These are phyloP conservation scores for Tolypocladium endophyticum DNA, from an alignment of 2,329 filamentous ascomycete species.

Conservation along the genomic window DNA sequence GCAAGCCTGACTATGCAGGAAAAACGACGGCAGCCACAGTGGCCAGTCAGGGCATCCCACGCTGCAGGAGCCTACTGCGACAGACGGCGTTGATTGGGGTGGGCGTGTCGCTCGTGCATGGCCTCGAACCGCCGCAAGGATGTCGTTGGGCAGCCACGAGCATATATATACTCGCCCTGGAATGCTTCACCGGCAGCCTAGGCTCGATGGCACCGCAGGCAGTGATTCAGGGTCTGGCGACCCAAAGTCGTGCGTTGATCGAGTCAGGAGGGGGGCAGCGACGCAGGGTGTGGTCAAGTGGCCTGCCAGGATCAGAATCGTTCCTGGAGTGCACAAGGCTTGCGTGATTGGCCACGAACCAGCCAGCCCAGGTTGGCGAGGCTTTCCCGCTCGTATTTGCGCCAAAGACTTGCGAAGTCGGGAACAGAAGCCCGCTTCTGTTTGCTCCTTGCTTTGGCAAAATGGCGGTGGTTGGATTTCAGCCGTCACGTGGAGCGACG, in stretches of 20 bases:
- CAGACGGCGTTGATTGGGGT: slow-evolving; percentile 9
- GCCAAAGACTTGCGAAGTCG: background rate
- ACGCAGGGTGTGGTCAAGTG: slow-evolving; percentile 2
- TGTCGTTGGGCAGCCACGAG: slow-evolving; percentile 1
- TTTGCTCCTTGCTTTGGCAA: background rate
- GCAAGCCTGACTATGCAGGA: slow-evolving; percentile 4
- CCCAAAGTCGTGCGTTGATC: background rate
- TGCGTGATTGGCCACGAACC: background rate
- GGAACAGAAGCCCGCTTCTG: slow-evolving; percentile 2
- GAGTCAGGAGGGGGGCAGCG: background rate
- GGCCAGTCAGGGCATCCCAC: slow-evolving; percentile 14
- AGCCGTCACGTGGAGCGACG: background rate
- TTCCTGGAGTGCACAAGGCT: background rate
- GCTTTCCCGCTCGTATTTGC: slow-evolving; percentile 1
- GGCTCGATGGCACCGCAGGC: background rate
- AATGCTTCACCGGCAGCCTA: background rate
- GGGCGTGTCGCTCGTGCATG: slow-evolving; percentile 6
- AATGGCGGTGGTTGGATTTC: background rate
- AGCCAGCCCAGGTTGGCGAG: slow-evolving; percentile 1
- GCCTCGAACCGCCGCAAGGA: background rate
- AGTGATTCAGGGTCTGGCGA: background rate
- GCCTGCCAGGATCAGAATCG: background rate
- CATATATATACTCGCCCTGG: background rate
- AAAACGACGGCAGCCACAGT: slow-evolving; percentile 3
- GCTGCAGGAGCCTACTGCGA: slow-evolving; percentile 10